Evolutionary conservation across 345 rosid species (phyloP), one percentile per base, ranked within the genome.

Genomic region (Corchorus olitorius): DNA sequence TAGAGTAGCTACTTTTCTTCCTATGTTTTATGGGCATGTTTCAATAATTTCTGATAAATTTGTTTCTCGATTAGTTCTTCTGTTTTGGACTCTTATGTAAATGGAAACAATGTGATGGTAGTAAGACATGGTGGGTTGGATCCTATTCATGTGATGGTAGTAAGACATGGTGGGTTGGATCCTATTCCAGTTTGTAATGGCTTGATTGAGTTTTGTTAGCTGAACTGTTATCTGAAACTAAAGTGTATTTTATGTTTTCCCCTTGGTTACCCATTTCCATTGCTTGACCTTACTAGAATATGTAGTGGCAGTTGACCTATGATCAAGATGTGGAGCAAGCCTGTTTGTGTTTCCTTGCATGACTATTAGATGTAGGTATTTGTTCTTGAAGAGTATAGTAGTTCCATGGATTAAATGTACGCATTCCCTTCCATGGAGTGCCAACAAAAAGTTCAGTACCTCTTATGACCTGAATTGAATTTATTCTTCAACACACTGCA

Each of bases 271-370:
- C 58, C 56, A 27, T 68, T 68, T 68, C 58, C 12, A 5, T 68
- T 16, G 33, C 33, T 49, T 49, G 22, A 49, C 27, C 58, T 49
- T 68, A 11, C 8, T 49, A 50, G 59, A 68, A 68, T 68, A 34
- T 68, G 43, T 68, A 27, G 58, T 68, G 41, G 43, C 16, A 14
- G 12, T 22, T 55, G 19, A 45, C 50, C 66, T 62, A 35, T 4
- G 17, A 66, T 66, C n/a, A 43, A 43, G 37, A 66, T 20, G 54
- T 45, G 35, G 72, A 68, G 72, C 58, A 49, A 27, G 58, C 15
- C 48, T 45, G 9, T 45, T 9, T 45, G 48, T 45, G 10, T 45
- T 6, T 45, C 48, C 48, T 45, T 6, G 48, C 48, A 45, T 45
- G 48, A 45, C 48, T 45, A 4, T 5, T 45, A 45, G 48, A 45